Evolutionary conservation across 441 rosid genomes (phyloP), one percentile per base, ranked within the genome.

Genomic region (Pelargonium myrrhifolium): DNA sequence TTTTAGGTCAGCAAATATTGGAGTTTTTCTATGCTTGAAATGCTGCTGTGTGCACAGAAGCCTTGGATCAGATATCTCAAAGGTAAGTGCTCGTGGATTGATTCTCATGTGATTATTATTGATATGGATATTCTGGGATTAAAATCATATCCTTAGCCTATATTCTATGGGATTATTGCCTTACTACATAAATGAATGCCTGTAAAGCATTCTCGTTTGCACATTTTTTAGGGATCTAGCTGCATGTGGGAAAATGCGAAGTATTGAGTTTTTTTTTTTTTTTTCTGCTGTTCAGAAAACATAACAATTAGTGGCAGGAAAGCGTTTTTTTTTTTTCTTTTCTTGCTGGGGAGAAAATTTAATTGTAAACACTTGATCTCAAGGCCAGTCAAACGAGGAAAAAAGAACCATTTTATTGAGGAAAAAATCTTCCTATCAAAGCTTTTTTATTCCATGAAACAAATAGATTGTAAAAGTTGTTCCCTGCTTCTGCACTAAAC

Each of bases 11-110:
- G 90, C 92, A 31, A 94, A 94, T 74, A 94, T 94, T 66, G 99
- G 99, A 72, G 99, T 94, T 51, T 94, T 94, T 73, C 71, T 94
- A 68, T 94, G 99, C 85, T 81, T 92, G 85, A 94, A 92, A 83
- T 94, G 99, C 73, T 92, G 98, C 51, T 91, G 93, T 49, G 94
- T 86, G 65, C 99, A 94, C 81, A 87, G 98, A 87, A 88, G 98
- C 83, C 93, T 94, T 72, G 99, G 99, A 69, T 72, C 91, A 18
- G 97, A 89, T 72, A 75, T 92, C 75, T 94, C 99, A 42, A 94
- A 92, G 97, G 99, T 88, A 77, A 76, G 8, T 64, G 67, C 69
- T 68, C 63, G 49, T 67, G 51, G 40, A 10, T 61, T 71, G 67
- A 72, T 49, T 73, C 62, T 64, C 53, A 28, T 69, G 7, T 8